A percentile compares a stretch with the other conserved stretches of the same genome.
Evolutionary conservation across 164 flowering plant genomes (phyloP).

Genomic region (Magnolia officinalis): DNA sequence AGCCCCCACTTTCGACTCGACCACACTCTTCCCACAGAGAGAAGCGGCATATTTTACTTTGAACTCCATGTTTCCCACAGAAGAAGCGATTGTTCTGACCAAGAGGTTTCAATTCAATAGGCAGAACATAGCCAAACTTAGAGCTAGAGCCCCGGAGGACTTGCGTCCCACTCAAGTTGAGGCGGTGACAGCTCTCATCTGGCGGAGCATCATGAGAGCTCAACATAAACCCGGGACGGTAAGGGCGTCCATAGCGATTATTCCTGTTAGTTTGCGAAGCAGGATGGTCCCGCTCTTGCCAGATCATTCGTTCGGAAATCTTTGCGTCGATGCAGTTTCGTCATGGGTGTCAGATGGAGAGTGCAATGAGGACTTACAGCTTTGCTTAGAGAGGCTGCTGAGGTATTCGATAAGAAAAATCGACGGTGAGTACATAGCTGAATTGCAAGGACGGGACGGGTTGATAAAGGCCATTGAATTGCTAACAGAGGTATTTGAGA

Average conservation of each 20-base stretch:
- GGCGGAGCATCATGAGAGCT: slow-evolving; percentile 1
- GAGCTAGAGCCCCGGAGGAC: background rate
- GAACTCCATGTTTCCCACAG: background rate
- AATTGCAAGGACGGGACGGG: too few species aligned
- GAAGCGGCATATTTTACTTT: too few species aligned
- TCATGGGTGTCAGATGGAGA: too few species aligned
- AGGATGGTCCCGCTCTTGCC: too few species aligned
- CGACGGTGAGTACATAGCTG: too few species aligned
- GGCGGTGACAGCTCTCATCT: background rate
- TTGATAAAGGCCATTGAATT: background rate
- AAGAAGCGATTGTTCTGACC: background rate
- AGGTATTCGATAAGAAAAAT: too few species aligned
- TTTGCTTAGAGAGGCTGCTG: too few species aligned
- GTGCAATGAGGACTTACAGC: too few species aligned
- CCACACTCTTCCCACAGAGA: background rate
- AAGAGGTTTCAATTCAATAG: background rate
- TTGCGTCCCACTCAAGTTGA: background rate
- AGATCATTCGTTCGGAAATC: too few species aligned
- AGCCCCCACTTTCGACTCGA: background rate
- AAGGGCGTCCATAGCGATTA: slow-evolving; percentile 13
- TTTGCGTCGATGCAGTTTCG: too few species aligned
- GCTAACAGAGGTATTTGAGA: too few species aligned
- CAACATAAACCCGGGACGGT: background rate
- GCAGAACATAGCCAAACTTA: background rate
- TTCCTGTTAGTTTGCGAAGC: too few species aligned